A percentile compares a stretch with the other conserved stretches of the same genome.
Evolutionary conservation across 768 basidiomycete species (phyloP).

Genomic region (Mycena rebaudengoi): DNA sequence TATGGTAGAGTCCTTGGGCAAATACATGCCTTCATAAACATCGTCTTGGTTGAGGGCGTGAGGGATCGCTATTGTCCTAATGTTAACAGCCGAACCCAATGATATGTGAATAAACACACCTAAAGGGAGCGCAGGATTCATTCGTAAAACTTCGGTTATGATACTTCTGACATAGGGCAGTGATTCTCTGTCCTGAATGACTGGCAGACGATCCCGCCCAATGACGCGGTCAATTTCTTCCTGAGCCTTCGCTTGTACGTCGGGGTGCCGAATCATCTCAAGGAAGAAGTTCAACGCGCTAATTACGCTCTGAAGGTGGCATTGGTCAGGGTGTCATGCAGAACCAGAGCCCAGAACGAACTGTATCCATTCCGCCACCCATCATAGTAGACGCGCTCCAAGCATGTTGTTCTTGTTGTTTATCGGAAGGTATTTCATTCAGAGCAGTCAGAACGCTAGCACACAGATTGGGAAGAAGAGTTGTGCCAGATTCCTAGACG

Average conservation of each 20-base stretch:
- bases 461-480: slow-evolving; percentile 1
- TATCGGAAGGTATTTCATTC: background rate
- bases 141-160: too few species aligned
- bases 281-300: background rate
- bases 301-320: background rate
- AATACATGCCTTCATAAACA: too few species aligned
- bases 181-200: too few species aligned
- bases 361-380: slow-evolving; percentile 12
- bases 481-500: background rate
- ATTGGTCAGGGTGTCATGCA: background rate
- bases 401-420: background rate
- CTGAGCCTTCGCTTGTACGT: background rate
- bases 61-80: too few species aligned
- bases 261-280: background rate
- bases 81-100: too few species aligned
- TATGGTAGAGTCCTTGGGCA: too few species aligned
- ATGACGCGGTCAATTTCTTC: slow-evolving; percentile 1
- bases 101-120: too few species aligned
- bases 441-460: background rate
- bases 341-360: background rate
- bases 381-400: background rate
- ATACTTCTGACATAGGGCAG: too few species aligned
- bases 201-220: too few species aligned
- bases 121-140: too few species aligned
- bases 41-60: too few species aligned